Base-by-base conservation (phyloP, 352 stramenopile species). In the Phytophthora megakarya region DNA sequence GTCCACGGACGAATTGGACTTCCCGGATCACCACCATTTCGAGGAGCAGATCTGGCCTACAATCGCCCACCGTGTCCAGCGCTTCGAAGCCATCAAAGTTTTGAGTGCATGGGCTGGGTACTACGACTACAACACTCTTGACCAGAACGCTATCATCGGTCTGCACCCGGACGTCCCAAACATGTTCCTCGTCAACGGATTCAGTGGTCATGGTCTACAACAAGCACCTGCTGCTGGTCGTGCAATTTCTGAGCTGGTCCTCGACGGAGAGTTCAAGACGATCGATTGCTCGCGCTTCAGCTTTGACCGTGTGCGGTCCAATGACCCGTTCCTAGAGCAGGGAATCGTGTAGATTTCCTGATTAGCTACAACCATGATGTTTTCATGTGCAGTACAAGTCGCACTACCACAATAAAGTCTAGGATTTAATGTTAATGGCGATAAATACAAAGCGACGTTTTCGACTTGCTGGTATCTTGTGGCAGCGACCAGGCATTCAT, bases 81-180 rank as follows among this genome's bases (percentile, higher is more conserved):
- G 80, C 18, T 93, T 95, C 39, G 84, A 95, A 51, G 79, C 76
- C 30, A 86, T 95, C 62, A 93, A 95, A 60, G 53, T 93, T 3
- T n/a, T 90, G 22, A 88, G 77, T 38, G 67, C 78, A 7, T 95
- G 86, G 86, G 78, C 86, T 25, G 86, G 86, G 8, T 95, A 85
- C 67, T 95, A 95, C 67, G 86, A 95, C 56, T 95, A 89, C 79
- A 93, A 95, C 72, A 93, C 83, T 16, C 88, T 93, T 25, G 86
- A 95, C 67, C 86, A 95, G 74, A 95, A 95, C 43, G 86, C 84
- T 15, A 93, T 95, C 67, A 90, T 95, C 22, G 86, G 80, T 28
- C 49, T 81, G 26, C 86, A 95, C 47, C 81, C 84, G 11, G 83
- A 93, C 48, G 74, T 93, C 21, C 73, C 82, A 0, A 95, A 95